Evolutionary conservation across 176 grass and related monocot genomes (phyloP), one percentile per base, ranked within the genome.

Genomic region (Aegilops longissima): DNA sequence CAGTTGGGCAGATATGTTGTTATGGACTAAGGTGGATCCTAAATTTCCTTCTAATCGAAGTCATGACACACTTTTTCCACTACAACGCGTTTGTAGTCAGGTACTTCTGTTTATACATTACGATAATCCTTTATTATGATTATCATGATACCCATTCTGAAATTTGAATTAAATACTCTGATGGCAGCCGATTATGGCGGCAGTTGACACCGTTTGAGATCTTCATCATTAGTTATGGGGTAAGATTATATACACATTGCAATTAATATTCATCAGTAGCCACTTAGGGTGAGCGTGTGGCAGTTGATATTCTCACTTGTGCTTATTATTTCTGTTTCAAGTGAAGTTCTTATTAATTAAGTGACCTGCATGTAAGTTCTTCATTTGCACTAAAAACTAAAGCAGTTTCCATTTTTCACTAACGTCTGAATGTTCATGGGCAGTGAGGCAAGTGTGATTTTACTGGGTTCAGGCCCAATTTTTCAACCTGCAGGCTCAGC

Each of bases 51-150:
- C 87, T 98, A 36, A 98, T 98, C 66, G 93, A 98, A 90, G 84
- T 78, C 25, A 86, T 98, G 75, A 96, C 93, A 84, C 96, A 98
- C 77, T 88, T 96, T 67, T 92, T 92, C 79, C 94, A 93, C 64
- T 98, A 98, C 86, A 98, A 98, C 74, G 88, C 96, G 25, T 98
- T 98, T 63, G 90, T 92, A 80, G 86, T 94, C 86, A 94, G 96
- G 96, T 98, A 90, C 42, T 65, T 42, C 71, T 35, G 35, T 79
- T 78, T 73, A 68, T 64, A 80, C 27, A 61, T 17, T 63, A 66
- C 25, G 18, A 45, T 72, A 67, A 61, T 21, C 20, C 49, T 14
- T 82, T 77, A 9, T 87, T 68, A 56, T 90, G 29, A 35, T 84
- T 49, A 27, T 24, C 47, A 35, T 8, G 76, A 5, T 52, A 27